Conservation (phyloP, 208 protist genomes). For the Acanthamoeba royreba region DNA sequence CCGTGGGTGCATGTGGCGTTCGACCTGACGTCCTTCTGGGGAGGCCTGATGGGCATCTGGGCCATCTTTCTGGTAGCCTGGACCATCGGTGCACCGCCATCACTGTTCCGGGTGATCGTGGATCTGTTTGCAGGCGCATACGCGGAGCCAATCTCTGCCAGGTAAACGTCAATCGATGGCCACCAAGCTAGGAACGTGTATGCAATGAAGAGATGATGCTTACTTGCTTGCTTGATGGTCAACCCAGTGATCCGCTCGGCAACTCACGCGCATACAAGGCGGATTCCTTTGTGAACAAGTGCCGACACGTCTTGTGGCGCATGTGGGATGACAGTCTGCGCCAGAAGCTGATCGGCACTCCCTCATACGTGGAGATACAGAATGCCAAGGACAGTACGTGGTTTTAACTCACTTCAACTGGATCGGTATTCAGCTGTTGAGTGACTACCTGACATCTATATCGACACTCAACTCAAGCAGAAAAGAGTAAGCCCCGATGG, state of each 20-base stretch:
- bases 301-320: not conserved
- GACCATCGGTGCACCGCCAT: not conserved
- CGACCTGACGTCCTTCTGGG: not conserved
- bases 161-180: not conserved
- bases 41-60: not conserved
- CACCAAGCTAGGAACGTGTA: too few species aligned
- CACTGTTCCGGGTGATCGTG: not conserved
- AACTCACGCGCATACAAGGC: not conserved
- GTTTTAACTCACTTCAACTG: not conserved
- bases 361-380: not conserved
- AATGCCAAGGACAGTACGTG: not conserved
- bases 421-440: not conserved
- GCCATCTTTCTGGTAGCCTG: not conserved
- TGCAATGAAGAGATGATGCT: too few species aligned
- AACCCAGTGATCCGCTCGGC: not conserved
- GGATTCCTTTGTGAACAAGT: not conserved
- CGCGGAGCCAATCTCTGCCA: not conserved
- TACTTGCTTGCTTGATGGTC: not conserved
- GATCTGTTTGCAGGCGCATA: not conserved
- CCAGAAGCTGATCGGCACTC: not conserved
- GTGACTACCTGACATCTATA: not conserved
- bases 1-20: not conserved
- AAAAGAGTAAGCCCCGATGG: not conserved
- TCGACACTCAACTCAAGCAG: not conserved
- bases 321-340: not conserved